Percentiles rank a stretch among this genome's conserved stretches.
Conservation (phyloP, 371 early-diverging fungal species). For the Blakeslea trispora region DNA sequence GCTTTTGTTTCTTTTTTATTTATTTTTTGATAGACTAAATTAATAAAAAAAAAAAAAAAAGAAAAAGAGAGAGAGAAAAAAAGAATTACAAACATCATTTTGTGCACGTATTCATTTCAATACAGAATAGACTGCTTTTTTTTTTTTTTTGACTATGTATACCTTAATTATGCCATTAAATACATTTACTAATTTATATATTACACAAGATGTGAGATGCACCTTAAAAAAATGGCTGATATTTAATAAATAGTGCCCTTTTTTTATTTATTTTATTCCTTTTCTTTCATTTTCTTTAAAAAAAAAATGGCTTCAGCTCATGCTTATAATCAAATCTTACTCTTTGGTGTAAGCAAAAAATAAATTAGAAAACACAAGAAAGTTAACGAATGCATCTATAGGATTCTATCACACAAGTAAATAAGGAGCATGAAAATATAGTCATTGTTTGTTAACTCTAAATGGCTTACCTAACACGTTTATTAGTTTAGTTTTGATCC, state of each 20-base stretch:
- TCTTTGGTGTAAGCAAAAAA: constrained; percentile 30
- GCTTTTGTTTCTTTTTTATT: neutral
- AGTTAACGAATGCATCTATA: neutral
- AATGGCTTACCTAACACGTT: constrained; percentile 11
- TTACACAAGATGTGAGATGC: too few relatives aligned
- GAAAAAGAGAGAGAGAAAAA: neutral
- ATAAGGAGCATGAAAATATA: neutral
- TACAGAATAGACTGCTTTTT: too few relatives aligned
- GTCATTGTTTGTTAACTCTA: neutral
- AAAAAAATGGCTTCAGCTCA: constrained; percentile 12
- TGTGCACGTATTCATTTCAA: too few relatives aligned
- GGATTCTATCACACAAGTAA: constrained; percentile 29
- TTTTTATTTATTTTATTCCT: neutral
- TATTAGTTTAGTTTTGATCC: constrained; percentile 66
- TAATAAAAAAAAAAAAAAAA: neutral
- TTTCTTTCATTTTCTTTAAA: neutral
- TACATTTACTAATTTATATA: too few relatives aligned
- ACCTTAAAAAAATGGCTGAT: too few relatives aligned
- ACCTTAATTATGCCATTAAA: too few relatives aligned
- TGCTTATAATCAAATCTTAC: constrained; percentile 30
- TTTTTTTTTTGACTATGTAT: too few relatives aligned
- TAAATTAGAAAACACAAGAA: neutral
- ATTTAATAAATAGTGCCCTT: neutral
- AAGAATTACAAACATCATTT: too few relatives aligned
- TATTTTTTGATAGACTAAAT: neutral